These are phyloP conservation scores for Triticum turgidum DNA, from an alignment of 176 grass and related monocot genomes.

Conservation along the genomic window DNA sequence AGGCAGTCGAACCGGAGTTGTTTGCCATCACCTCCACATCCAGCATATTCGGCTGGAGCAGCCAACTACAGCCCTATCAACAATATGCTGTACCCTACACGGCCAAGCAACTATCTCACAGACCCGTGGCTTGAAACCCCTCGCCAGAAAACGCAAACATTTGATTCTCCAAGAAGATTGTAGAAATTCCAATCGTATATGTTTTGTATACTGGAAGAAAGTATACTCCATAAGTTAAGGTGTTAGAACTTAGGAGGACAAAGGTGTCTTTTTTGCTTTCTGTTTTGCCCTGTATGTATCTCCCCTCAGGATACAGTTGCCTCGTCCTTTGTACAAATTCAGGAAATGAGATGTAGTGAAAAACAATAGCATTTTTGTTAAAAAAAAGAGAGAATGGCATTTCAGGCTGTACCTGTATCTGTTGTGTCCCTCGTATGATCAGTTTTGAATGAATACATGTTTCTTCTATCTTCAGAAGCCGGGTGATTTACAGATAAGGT, in stretches of 20 bases:
- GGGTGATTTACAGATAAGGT: neutral
- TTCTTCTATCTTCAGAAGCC: neutral
- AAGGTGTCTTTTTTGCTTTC: slow-evolving; percentile 13
- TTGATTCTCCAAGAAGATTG: slow-evolving; percentile 69
- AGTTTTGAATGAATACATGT: neutral
- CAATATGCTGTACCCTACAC: slow-evolving; percentile 50
- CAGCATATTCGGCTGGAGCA: slow-evolving; percentile 83
- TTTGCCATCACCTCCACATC: slow-evolving; percentile 85
- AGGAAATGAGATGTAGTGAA: slow-evolving; percentile 37
- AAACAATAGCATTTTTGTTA: slow-evolving; percentile 37
- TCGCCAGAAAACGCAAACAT: slow-evolving; percentile 41
- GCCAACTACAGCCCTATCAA: slow-evolving; percentile 83
- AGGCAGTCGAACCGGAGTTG: slow-evolving; percentile 76
- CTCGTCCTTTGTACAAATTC: slow-evolving; percentile 46
- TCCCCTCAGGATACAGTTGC: slow-evolving; percentile 30
- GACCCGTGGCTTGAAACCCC: slow-evolving; percentile 57
- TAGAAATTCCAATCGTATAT: slow-evolving; percentile 25
- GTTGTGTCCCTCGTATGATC: slow-evolving; percentile 4
- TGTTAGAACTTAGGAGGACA: slow-evolving; percentile 27
- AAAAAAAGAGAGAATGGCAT: slow-evolving; percentile 20
- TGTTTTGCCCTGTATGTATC: slow-evolving; percentile 43
- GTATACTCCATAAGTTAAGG: slow-evolving; percentile 32
- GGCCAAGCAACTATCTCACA: slow-evolving; percentile 36
- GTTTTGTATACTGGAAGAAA: slow-evolving; percentile 25
- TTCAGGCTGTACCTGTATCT: slow-evolving; percentile 32